Evolutionary conservation across 306 rosid species (phyloP).

Genomic region (Malus asiatica): DNA sequence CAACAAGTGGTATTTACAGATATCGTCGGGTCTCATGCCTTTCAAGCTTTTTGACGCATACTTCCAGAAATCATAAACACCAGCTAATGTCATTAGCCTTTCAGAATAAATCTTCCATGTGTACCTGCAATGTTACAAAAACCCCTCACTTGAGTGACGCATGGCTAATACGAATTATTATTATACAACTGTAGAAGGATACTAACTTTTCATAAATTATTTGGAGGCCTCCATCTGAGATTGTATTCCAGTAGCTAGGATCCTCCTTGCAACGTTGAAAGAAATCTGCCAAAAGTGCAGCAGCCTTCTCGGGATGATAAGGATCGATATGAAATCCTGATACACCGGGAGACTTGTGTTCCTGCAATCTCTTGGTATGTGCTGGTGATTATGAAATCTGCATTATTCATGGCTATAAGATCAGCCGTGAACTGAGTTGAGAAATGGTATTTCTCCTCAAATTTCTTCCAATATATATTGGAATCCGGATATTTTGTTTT

Average conservation of each 20-base stretch:
- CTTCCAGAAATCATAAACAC: constrained; percentile 96
- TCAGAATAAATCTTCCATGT: constrained; percentile 94
- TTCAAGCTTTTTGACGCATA: constrained; percentile 79
- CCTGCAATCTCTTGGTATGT: constrained; percentile 99
- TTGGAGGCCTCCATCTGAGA: constrained; percentile 75
- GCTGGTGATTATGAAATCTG: constrained; percentile 95
- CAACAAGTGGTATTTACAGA: constrained; percentile 10
- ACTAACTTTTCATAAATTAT: constrained; percentile 73
- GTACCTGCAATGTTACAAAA: constrained; percentile 40
- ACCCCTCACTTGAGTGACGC: neutral
- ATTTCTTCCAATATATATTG: constrained; percentile 75
- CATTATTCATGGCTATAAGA: constrained; percentile 81
- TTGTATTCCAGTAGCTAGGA: constrained; percentile 56
- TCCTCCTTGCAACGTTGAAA: constrained; percentile 58
- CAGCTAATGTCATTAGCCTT: constrained; percentile 86
- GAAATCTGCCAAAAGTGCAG: constrained; percentile 52
- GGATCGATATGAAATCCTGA: constrained; percentile 96
- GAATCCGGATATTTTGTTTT: constrained; percentile 94
- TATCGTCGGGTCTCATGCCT: constrained; percentile 82
- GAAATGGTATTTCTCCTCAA: constrained; percentile 84
- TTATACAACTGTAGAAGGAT: neutral
- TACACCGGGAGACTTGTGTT: constrained; percentile 46
- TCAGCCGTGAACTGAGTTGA: constrained; percentile 95
- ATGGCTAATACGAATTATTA: neutral
- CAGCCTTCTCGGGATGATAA: constrained; percentile 73